A percentile compares a stretch with the other conserved stretches of the same genome.
Conservation (phyloP, 768 basidiomycete species). For the Tylopilus intermedius region DNA sequence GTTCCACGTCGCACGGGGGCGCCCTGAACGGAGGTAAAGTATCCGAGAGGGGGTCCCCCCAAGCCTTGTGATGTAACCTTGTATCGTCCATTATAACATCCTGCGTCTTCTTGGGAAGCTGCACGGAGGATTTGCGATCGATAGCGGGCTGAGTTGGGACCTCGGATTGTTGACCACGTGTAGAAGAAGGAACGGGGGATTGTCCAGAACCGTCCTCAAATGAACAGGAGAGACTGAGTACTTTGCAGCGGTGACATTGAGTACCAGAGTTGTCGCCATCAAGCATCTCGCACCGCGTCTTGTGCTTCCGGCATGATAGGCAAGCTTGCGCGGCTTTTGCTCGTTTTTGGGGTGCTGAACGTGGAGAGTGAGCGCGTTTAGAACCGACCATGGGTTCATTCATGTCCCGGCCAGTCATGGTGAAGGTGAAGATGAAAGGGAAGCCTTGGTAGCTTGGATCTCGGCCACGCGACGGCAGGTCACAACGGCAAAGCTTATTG, state of each 20-base stretch:
- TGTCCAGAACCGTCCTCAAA: conserved; percentile 34
- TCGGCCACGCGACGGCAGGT: conserved; percentile 12
- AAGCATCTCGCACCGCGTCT: conserved; percentile 48
- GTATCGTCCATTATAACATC: conserved; percentile 21
- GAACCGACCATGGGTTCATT: conserved; percentile 22
- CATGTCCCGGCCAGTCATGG: conserved; percentile 18
- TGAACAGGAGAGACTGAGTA: conserved; percentile 43
- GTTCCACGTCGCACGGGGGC: conserved; percentile 18
- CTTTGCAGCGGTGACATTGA: conserved; percentile 48
- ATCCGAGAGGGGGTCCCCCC: conserved; percentile 16
- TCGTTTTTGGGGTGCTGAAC: conserved; percentile 31
- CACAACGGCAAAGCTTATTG: conserved; percentile 4
- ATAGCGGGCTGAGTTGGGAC: conserved; percentile 13
- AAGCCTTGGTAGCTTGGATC: neutral
- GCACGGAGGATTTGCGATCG: conserved; percentile 24
- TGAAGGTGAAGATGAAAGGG: conserved; percentile 5
- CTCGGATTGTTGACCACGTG: conserved; percentile 20
- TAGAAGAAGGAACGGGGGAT: conserved; percentile 14
- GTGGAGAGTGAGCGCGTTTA: conserved; percentile 31
- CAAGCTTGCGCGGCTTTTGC: conserved; percentile 44
- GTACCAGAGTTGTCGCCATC: conserved; percentile 34
- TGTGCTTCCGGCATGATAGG: conserved; percentile 42
- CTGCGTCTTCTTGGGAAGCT: conserved; percentile 18
- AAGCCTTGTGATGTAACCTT: conserved; percentile 17
- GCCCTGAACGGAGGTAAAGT: conserved; percentile 17